Evolutionary conservation across 352 stramenopile species (phyloP), one percentile per base, ranked within the genome.

Genomic region (Thraustochytrium striatum): DNA sequence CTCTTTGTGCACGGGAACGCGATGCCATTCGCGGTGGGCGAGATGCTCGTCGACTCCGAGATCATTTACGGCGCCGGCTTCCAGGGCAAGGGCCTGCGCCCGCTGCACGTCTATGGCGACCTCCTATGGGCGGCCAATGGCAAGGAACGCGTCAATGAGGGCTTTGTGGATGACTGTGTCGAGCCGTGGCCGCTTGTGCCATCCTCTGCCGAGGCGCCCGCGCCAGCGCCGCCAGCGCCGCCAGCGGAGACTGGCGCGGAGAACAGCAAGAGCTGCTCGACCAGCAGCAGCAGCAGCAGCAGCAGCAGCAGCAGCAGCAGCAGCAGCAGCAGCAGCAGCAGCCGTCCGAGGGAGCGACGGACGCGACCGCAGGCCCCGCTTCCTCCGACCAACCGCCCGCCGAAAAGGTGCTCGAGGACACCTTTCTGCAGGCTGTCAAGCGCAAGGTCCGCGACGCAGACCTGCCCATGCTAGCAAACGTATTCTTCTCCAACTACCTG

Each of bases 351-450:
- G n/a, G n/a, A n/a, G n/a, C n/a, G n/a, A n/a, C n/a, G n/a, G n/a
- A n/a, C n/a, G n/a, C n/a, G n/a, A n/a, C n/a, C n/a, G n/a, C n/a
- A n/a, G n/a, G n/a, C n/a, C n/a, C n/a, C n/a, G n/a, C n/a, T n/a
- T n/a, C n/a, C n/a, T n/a, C n/a, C n/a, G n/a, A n/a, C n/a, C n/a
- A n/a, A 21, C 7, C 53, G 53, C 53, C 53, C 32, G 53, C 39
- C 5, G 39, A 47, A 47, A 70, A 33, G 16, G 16, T 70, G 21
- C 16, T 70, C 21, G 59, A 70, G 59, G 9, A 25, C 9, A 70
- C 59, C 13, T 70, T 70, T 70, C 30, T 70, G 59, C 59, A 70
- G 30, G 59, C 59, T 33, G 25, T 70, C 36, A 70, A 70, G 59
- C 13, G 35, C 3, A 33, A 70, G 1, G 41, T 70, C 41, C 50